Evolutionary conservation across 2,329 filamentous ascomycete species (phyloP), one percentile per base, ranked within the genome.

Genomic region (Exophiala bonariae): DNA sequence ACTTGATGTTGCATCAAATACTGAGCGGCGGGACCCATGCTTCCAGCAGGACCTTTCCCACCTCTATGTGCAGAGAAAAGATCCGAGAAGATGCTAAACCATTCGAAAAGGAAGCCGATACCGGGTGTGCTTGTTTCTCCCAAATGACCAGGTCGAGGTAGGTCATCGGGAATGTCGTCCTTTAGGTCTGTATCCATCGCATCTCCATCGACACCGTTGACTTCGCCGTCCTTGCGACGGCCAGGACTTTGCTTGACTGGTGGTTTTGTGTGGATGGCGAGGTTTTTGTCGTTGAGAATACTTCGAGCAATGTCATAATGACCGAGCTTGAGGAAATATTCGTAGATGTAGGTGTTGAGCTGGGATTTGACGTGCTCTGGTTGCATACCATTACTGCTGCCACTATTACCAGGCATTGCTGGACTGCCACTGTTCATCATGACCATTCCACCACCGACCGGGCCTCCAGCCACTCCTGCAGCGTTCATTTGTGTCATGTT

Each of bases 51-150:
- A 17, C 52, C 50, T 50, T 80, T 79, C 19, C 73, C 69, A 63
- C 78, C 81, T 62, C 89, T 86, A 64, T 92, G 87, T 46, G 89
- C 89, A 63, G 83, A 83, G 69, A 87, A 95, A 59, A 97, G 89
- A 62, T 99, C 93, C 90, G 90, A 97, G 68, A 99, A 99, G 42
- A 96, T 80, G 63, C 85, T 89, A 75, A 95, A 99, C 93, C 93
- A 99, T 63, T 97, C 93, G 59, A 89, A 86, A n/a, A 99, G 76
- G 63, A 99, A 97, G 19, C 57, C 57, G 19, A 50, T 42, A 8
- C 51, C 49, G 17, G 88, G 89, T 53, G 81, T 87, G 61, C 86
- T 86, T 44, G 79, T 39, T 80, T 79, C 64, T 76, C 78, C 10
- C 84, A 82, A 4, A 81, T 60, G 46, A 44, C 60, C 66, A 13